phyloP scores from a whole-genome alignment of 306 rosid species.

The Abrus pulchellus region DNA sequence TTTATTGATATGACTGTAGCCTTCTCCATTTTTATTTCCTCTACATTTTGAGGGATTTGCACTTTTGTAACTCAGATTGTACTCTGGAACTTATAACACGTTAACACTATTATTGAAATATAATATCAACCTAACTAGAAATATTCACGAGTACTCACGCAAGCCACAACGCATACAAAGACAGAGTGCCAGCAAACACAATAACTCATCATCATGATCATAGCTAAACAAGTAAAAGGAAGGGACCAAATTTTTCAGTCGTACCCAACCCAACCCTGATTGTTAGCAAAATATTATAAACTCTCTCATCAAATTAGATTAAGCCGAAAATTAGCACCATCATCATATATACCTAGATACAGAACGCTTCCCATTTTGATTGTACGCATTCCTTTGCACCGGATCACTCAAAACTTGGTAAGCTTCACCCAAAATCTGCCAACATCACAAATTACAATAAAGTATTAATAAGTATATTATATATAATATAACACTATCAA shows the following conservation, averaged over 20 bases:
- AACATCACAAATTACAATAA: slow-evolving; percentile 3
- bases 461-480: background rate
- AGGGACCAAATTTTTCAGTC: background rate
- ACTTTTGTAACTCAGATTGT: background rate
- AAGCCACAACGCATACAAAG: background rate
- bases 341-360: slow-evolving; percentile 64
- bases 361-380: slow-evolving; percentile 84
- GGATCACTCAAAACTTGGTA: slow-evolving; percentile 94
- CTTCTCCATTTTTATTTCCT: background rate
- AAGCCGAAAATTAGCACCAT: background rate
- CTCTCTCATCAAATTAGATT: background rate
- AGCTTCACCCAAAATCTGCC: slow-evolving; percentile 85
- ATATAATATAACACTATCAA: background rate
- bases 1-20: background rate
- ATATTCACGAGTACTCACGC: background rate
- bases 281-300: background rate
- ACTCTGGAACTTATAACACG: background rate
- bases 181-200: background rate
- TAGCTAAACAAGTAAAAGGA: background rate
- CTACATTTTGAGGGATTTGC: slow-evolving; percentile 3
- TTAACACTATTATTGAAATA: background rate
- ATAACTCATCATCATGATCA: background rate
- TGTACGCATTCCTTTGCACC: slow-evolving; percentile 73
- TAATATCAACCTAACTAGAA: slow-evolving; percentile 2
- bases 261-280: background rate